Base-by-base conservation (phyloP, 2,329 filamentous ascomycete genomes). In the Diaporthe velutina region DNA sequence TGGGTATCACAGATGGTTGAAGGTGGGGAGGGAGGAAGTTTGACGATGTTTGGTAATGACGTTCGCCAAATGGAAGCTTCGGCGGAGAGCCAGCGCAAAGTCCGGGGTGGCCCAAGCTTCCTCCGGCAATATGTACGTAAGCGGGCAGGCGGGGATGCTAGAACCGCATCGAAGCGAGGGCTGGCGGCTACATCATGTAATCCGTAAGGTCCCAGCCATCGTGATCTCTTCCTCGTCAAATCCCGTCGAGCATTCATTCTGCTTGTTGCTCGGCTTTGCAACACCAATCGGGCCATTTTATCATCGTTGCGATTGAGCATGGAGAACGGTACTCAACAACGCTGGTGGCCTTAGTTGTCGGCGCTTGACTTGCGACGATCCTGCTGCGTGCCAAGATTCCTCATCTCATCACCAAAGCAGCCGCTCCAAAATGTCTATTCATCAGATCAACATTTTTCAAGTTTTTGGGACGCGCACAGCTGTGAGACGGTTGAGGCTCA, bases 21-120 rank as follows among this genome's bases (percentile, higher is more conserved):
- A 38, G 55, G 58, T 67, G 33, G 35, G 64, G 58, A 60, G 72
- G 57, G 58, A 64, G 77, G 76, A 75, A 61, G 71, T 67, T 74
- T 74, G 71, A 45, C 60, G 54, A 45, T 57, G 35, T 67, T 42
- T 58, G 48, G 48, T 55, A 68, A 75, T 75, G 74, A 75, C 74
- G 74, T 74, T 71, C 42, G 57, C 50, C 40, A 58, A 40, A 60
- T 76, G 73, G 75, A 76, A 77, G 75, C 76, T 77, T 77, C 76
- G 73, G 66, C 57, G 45, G 61, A 58, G 64, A 68, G 17, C 33
- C 48, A 68, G 48, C 33, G 48, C 48, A 68, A 68, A 68, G 48
- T 68, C 64, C 48, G 48, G 48, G 10, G 64, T 68, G 64, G 64
- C 64, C 64, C 64, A 40, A 68, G 64, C 64, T 68, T 52, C 64